A percentile compares a stretch with the other conserved stretches of the same genome.
Evolutionary conservation across 345 rosid species (phyloP).

Genomic region (Aquilaria yunnanensis): DNA sequence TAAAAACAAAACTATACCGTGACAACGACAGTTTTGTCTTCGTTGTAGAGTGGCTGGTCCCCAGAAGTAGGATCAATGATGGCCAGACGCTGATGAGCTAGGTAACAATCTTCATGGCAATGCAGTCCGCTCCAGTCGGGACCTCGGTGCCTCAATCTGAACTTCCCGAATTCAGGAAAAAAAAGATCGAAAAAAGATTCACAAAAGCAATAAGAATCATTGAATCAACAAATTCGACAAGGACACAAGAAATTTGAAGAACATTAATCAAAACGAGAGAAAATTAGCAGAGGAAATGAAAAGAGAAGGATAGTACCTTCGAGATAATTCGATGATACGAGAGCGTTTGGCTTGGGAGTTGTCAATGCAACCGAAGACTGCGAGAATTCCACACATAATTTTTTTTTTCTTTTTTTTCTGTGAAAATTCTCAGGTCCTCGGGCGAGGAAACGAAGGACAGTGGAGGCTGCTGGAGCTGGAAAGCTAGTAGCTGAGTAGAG

Average conservation of each 20-base stretch:
- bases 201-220: neutral
- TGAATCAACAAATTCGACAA: neutral
- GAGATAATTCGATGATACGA: constrained; percentile 75
- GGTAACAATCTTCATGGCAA: constrained; percentile 58
- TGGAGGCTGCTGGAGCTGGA: too few species aligned
- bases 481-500: too few species aligned
- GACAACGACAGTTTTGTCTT: constrained; percentile 64
- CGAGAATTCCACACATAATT: constrained; percentile 82
- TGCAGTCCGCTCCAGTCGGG: constrained; percentile 88
- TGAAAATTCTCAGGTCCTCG: too few species aligned
- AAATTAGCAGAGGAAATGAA: neutral
- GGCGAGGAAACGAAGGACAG: too few species aligned
- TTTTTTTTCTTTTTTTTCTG: too few species aligned
- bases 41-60: constrained; percentile 79
- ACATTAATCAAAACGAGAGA: neutral
- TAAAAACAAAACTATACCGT: constrained; percentile 33
- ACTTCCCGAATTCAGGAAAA: constrained; percentile 11
- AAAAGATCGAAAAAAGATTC: neutral
- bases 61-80: constrained; percentile 82
- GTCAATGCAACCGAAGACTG: constrained; percentile 65
- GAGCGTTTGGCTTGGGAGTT: constrained; percentile 75
- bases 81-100: constrained; percentile 80
- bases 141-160: constrained; percentile 71
- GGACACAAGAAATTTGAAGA: neutral
- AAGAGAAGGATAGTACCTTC: constrained; percentile 32